phyloP scores from a whole-genome alignment of 2,329 filamentous ascomycete species.

The Fusarium nodosum region DNA sequence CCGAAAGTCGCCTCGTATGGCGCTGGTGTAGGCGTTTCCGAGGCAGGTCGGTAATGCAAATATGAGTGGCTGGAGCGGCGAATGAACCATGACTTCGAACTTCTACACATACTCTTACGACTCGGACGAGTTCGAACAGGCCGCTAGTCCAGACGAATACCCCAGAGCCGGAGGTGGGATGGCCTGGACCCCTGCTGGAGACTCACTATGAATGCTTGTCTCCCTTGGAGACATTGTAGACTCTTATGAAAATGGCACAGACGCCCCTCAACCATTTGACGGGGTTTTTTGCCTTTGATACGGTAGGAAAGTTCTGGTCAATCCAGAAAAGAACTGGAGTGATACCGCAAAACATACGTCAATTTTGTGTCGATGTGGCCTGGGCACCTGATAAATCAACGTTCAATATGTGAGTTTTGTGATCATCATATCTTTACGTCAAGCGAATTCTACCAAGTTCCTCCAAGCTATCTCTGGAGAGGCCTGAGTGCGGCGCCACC shows the following conservation, averaged over 20 bases:
- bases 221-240: not conserved
- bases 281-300: slow-evolving; percentile 4
- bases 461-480: slow-evolving; percentile 1
- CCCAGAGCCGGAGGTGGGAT: not conserved
- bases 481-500: not conserved
- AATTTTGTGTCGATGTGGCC: slow-evolving; percentile 8
- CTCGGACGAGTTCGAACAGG: not conserved
- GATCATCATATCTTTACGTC: too few relatives aligned
- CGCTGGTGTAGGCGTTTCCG: slow-evolving; percentile 1
- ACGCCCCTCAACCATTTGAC: not conserved
- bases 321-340: not conserved
- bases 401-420: slow-evolving; percentile 5
- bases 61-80: slow-evolving; percentile 4
- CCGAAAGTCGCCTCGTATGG: slow-evolving; percentile 3
- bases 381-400: slow-evolving; percentile 7
- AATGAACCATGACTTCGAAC: not conserved
- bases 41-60: slow-evolving; percentile 4
- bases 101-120: slow-evolving; percentile 12
- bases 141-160: not conserved
- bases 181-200: slow-evolving; percentile 1
- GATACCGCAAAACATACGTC: not conserved
- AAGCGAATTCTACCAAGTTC: not conserved
- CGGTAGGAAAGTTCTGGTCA: not conserved
- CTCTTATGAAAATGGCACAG: not conserved
- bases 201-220: not conserved